Base-by-base conservation (phyloP, 192 early-diverging fungal species). In the Podila clonocystis region DNA sequence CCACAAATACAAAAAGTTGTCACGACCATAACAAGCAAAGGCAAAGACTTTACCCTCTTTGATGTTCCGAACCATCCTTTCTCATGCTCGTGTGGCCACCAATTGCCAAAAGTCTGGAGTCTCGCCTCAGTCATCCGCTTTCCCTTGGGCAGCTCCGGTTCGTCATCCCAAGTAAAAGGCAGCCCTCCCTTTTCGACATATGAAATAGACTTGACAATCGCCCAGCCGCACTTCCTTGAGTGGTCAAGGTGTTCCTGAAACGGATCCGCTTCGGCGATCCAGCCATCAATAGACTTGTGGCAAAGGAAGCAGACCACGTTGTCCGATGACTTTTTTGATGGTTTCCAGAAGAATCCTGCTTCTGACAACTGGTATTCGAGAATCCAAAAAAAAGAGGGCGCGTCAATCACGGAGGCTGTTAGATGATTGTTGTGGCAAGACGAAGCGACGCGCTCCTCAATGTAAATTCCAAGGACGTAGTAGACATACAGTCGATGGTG, bases 231-330 rank as follows among this genome's bases (percentile, higher is more conserved):
- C 12, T 33, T 26, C 11, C 58, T 30, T 7, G 76, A 71, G 58
- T 75, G 68, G 24, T 52, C 52, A 2, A 72, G 17, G 58, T 84
- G 83, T 57, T 84, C 72, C 19, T 72, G 59, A 17, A 60, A 68
- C 3, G 83, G 83, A 33, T 80, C 72, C 11, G 79, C 76, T 0
- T 36, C 50, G 11, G 50, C 31, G 22, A 41, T 30, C 83, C 83
- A 84, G 1, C 66, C 69, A 50, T 79, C 76, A 3, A 84, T 67
- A 15, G 75, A 74, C 30, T 80, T 80, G n/a, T 59, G 28, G 38
- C 83, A 84, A 20, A 84, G 59, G 50, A 75, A 84, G 50, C 83
- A 84, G 12, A 79, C 50, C 5, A 84, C 83, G 62, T 80, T 84
- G 63, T 84, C 83, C 9, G 38, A 55, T 3, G 72, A 68, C 5